Evolutionary conservation across 73 alveolate genomes (phyloP).

Genomic region (Stentor coeruleus): DNA sequence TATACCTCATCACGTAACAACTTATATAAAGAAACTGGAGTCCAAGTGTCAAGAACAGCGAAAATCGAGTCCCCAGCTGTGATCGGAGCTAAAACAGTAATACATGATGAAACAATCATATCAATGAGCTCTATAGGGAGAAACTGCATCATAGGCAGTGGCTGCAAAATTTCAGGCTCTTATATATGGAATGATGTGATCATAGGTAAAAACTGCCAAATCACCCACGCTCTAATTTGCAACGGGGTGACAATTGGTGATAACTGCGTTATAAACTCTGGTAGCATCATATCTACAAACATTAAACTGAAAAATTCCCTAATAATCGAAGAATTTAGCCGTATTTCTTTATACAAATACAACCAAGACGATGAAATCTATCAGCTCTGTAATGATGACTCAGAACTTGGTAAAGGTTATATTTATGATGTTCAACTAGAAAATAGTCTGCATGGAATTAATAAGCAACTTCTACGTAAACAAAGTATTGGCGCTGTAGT

Average conservation of each 20-base stretch:
- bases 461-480: background rate
- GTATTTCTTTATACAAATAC: constrained; percentile 3
- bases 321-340: background rate
- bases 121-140: constrained; percentile 5
- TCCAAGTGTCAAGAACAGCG: background rate
- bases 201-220: background rate
- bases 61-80: background rate
- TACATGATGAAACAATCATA: background rate
- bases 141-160: constrained; percentile 2
- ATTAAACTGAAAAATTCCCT: background rate
- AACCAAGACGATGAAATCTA: background rate
- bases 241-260: background rate
- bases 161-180: background rate
- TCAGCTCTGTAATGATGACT: background rate
- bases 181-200: background rate
- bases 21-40: background rate
- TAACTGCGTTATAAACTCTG: background rate
- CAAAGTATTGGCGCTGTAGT: background rate
- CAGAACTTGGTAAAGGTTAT: constrained; percentile 14
- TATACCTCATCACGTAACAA: background rate
- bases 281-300: background rate
- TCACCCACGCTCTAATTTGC: constrained; percentile 8
- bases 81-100: background rate
- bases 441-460: background rate
- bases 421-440: background rate